A percentile compares a stretch with the other conserved stretches of the same genome.
Conservation (phyloP, 805 yeast genomes). For the Candida taoyuanica region DNA sequence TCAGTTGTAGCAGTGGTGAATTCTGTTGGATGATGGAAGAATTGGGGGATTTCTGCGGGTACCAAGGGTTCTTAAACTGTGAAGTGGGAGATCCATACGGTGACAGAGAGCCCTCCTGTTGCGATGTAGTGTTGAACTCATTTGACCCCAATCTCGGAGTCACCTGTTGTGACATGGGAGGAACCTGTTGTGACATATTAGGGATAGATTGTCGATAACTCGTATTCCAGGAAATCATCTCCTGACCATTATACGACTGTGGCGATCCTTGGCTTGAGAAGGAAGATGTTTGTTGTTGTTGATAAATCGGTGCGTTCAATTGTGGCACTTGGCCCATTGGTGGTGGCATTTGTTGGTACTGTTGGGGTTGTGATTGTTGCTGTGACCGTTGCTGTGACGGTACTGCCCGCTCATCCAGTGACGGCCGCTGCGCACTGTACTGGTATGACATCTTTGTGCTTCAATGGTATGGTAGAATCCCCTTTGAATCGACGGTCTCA, state of each 20-base stretch:
- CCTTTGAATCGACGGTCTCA: too few species aligned
- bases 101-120: conserved; percentile 9
- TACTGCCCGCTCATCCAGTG: conserved; percentile 15
- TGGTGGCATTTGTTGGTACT: not conserved
- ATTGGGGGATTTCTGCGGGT: conserved; percentile 16
- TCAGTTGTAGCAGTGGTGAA: conserved; percentile 12
- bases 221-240: conserved; percentile 24
- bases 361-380: conserved; percentile 3
- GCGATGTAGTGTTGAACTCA: conserved; percentile 5
- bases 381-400: conserved; percentile 3
- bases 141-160: too few species aligned
- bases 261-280: too few species aligned
- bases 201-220: conserved; percentile 20
- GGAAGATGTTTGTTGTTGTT: conserved; percentile 1
- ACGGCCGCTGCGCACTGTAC: conserved; percentile 23
- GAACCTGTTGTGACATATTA: conserved; percentile 11
- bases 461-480: too few species aligned
- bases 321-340: conserved; percentile 2
- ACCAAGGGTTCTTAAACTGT: conserved; percentile 29
- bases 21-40: conserved; percentile 1
- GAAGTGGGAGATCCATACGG: conserved; percentile 28
- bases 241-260: too few species aligned
- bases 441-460: conserved; percentile 27
- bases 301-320: conserved; percentile 5
- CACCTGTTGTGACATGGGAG: conserved; percentile 18